Base-by-base conservation (phyloP, 495 filamentous ascomycete species). In the Neurospora pannonica region DNA sequence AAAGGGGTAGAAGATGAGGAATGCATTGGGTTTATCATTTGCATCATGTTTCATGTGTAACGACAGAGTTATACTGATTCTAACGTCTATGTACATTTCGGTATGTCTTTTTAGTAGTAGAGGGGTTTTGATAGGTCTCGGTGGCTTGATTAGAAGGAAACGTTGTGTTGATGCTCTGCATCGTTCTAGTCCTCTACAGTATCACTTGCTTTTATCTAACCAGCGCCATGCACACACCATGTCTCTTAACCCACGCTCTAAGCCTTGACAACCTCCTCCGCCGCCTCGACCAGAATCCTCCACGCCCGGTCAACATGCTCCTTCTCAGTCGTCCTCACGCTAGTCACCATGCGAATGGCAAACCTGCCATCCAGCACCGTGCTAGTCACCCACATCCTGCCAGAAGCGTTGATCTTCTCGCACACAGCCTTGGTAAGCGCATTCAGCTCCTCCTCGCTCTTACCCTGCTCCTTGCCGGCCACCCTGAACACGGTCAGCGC, bases 381-480 rank as follows among this genome's bases (percentile, higher is more conserved):
- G 73, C 91, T 91, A 2, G 96, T 97, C 28, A 98, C 85, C 83
- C 93, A 98, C 54, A 97, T 91, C 82, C 94, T 89, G 1, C 93
- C 93, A 1, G 89, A 83, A 6, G 86, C 84, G 80, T 97, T 95
- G 38, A 97, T 88, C 31, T 83, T 78, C 80, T 97, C 93, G 77
- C 92, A 95, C 17, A 97, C 88, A 74, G 88, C 86, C 82, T 92
- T 92, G 2, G 95, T 97, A 24, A 94, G 73, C 28, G 77, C 81
- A 77, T 97, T 94, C 36, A 85, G 83, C 70, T 84, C 84, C 74
- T 87, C 86, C 38, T 87, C 81, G 17, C 81, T 82, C 62, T 84
- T 78, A 36, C 82, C 84, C 71, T 31, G 24, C 6, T 77, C 74
- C 70, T 54, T 70, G n/a, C 74, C 74, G 46, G 48, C 75, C 74